These are phyloP conservation scores for Fusarium proliferatum DNA, from an alignment of 2,329 filamentous ascomycete genomes.

Conservation along the genomic window DNA sequence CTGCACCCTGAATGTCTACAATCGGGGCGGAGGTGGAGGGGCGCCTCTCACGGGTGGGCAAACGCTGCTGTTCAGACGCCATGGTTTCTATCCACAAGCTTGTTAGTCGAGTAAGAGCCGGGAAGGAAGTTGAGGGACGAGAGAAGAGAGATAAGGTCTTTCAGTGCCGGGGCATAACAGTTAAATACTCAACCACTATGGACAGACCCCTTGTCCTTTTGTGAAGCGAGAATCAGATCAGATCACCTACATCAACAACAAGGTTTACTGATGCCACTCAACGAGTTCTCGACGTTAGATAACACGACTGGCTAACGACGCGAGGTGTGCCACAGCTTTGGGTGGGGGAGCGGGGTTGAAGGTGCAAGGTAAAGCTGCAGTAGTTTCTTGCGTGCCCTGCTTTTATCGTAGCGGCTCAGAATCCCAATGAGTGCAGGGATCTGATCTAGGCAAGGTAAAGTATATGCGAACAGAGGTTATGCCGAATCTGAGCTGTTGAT, in stretches of 20 bases:
- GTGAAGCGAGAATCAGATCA: conserved; percentile 43
- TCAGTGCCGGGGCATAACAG: conserved; percentile 4
- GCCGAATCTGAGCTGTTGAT: not conserved
- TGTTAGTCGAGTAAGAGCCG: conserved; percentile 29
- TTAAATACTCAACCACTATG: conserved; percentile 37
- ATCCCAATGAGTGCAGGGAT: conserved; percentile 22
- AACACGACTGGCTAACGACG: conserved; percentile 42
- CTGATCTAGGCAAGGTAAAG: not conserved
- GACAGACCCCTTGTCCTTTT: conserved; percentile 25
- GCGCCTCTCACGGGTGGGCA: conserved; percentile 76
- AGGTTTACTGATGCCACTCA: conserved; percentile 39
- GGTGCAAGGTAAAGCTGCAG: conserved; percentile 41
- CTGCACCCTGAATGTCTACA: conserved; percentile 84
- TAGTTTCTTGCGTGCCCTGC: conserved; percentile 36
- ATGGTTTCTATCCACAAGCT: conserved; percentile 41
- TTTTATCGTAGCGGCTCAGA: conserved; percentile 18
- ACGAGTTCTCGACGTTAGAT: conserved; percentile 43
- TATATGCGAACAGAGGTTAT: not conserved
- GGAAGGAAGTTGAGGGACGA: not conserved
- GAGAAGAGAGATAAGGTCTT: conserved; percentile 17
- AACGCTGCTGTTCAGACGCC: conserved; percentile 50
- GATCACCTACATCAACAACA: conserved; percentile 43
- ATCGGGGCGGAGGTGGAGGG: conserved; percentile 86
- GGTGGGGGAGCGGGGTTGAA: conserved; percentile 44
- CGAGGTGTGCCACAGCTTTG: conserved; percentile 37